Evolutionary conservation across 192 early-diverging fungal genomes (phyloP).

Genomic region (Entomortierella parvispora): DNA sequence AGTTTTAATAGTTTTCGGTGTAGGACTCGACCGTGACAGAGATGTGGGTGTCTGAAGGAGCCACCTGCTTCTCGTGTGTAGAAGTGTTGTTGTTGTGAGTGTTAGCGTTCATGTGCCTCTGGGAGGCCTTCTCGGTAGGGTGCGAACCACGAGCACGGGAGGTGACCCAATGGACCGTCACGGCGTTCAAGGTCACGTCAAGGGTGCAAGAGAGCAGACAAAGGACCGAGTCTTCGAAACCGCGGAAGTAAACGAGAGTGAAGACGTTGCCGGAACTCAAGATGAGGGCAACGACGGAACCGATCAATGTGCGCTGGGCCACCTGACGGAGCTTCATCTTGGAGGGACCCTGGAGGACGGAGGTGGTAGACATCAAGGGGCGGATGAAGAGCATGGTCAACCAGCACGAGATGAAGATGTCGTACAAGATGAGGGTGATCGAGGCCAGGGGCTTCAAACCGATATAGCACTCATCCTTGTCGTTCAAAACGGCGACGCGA

Average conservation of each 20-base stretch:
- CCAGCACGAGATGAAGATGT: constrained; percentile 45
- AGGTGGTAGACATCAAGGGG: constrained; percentile 38
- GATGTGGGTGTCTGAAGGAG: constrained; percentile 34
- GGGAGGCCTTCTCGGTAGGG: constrained; percentile 22
- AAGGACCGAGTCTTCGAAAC: constrained; percentile 53
- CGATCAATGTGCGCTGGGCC: constrained; percentile 53
- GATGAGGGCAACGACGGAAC: constrained; percentile 54
- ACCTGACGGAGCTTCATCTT: constrained; percentile 44
- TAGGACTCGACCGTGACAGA: constrained; percentile 45
- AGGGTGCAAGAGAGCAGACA: constrained; percentile 58
- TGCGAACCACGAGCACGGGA: constrained; percentile 15
- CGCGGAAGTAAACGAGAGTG: constrained; percentile 47
- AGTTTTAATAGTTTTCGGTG: constrained; percentile 15
- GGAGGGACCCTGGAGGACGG: constrained; percentile 38
- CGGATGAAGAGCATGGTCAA: constrained; percentile 45
- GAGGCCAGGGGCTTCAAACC: constrained; percentile 36
- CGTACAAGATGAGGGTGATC: constrained; percentile 37
- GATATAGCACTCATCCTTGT: constrained; percentile 28
- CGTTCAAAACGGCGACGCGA: constrained; percentile 29
- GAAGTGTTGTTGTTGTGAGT: constrained; percentile 11
- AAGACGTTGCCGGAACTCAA: constrained; percentile 56
- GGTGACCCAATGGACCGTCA: constrained; percentile 60
- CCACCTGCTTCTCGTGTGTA: constrained; percentile 16
- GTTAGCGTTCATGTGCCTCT: constrained; percentile 9
- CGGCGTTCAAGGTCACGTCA: constrained; percentile 58